phyloP scores from a whole-genome alignment of 768 basidiomycete genomes.

The Neoboletus subvelutipes region DNA sequence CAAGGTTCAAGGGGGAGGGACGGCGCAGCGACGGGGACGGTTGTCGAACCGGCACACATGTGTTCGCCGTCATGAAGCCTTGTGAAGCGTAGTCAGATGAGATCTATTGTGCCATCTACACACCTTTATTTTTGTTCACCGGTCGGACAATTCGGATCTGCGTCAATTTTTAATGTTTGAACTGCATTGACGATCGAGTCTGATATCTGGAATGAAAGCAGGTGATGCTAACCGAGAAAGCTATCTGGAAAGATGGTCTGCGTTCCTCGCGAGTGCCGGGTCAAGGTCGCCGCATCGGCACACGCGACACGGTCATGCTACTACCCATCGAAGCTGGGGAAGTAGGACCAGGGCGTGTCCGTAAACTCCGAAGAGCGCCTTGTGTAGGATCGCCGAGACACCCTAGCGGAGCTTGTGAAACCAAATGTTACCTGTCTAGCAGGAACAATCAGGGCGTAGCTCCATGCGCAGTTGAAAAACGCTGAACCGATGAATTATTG shows the following conservation, averaged over 20 bases:
- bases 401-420: background rate
- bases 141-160: conserved; percentile 16
- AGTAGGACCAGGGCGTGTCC: background rate
- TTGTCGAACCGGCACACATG: background rate
- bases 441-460: background rate
- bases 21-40: conserved; percentile 26
- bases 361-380: background rate
- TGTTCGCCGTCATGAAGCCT: background rate
- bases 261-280: conserved; percentile 1
- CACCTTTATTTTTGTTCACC: conserved; percentile 4
- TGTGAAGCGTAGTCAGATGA: conserved; percentile 14
- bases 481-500: too few species aligned
- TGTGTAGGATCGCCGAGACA: conserved; percentile 2
- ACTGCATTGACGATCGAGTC: conserved; percentile 1
- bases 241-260: conserved; percentile 8
- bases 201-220: conserved; percentile 9
- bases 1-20: background rate
- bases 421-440: background rate
- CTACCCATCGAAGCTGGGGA: background rate
- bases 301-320: conserved; percentile 11
- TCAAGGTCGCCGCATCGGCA: conserved; percentile 28
- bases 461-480: background rate
- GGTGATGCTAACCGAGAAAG: conserved; percentile 18
- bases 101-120: conserved; percentile 9
- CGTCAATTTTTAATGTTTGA: background rate